Percentiles rank a stretch among this genome's conserved stretches.
These are phyloP conservation scores for Marasmius oreades DNA, from an alignment of 1,284 basidiomycete genomes.

Conservation along the genomic window DNA sequence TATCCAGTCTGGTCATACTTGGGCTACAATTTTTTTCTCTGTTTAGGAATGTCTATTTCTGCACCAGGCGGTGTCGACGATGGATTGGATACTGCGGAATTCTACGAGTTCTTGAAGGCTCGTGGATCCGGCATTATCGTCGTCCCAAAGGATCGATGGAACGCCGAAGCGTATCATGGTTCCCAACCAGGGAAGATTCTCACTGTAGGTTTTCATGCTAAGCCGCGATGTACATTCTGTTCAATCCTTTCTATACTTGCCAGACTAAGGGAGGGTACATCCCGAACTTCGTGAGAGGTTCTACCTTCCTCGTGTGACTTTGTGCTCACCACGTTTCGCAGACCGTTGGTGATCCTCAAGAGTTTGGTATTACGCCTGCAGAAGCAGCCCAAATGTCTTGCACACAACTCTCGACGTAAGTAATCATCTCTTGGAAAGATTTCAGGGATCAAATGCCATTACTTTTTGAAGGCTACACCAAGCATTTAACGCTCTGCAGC, in stretches of 20 bases:
- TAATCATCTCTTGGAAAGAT: not conserved
- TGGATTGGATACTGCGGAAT: slow-evolving; percentile 1
- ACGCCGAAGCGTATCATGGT: slow-evolving; percentile 3
- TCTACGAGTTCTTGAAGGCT: slow-evolving; percentile 2
- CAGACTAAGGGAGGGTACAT: slow-evolving; percentile 1
- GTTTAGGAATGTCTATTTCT: slow-evolving; percentile 1
- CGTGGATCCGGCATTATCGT: slow-evolving; percentile 5
- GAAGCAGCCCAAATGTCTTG: not conserved
- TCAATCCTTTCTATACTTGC: not conserved
- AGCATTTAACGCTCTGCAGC: slow-evolving; percentile 1
- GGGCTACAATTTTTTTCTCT: not conserved
- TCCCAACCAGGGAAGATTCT: not conserved
- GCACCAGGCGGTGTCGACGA: slow-evolving; percentile 1
- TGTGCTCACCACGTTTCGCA: not conserved
- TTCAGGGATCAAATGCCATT: not conserved
- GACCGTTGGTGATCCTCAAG: not conserved
- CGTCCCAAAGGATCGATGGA: slow-evolving; percentile 4
- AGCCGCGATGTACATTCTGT: not conserved
- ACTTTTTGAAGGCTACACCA: not conserved
- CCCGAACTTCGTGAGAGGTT: not conserved
- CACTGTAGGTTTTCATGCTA: not conserved
- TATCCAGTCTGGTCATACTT: not conserved
- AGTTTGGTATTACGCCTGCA: slow-evolving; percentile 2
- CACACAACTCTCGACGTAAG: not conserved
- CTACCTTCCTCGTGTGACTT: not conserved